Evolutionary conservation across 805 yeast species (phyloP), one percentile per base, ranked within the genome.

Genomic region (Tetrapisispora pingtungensis): DNA sequence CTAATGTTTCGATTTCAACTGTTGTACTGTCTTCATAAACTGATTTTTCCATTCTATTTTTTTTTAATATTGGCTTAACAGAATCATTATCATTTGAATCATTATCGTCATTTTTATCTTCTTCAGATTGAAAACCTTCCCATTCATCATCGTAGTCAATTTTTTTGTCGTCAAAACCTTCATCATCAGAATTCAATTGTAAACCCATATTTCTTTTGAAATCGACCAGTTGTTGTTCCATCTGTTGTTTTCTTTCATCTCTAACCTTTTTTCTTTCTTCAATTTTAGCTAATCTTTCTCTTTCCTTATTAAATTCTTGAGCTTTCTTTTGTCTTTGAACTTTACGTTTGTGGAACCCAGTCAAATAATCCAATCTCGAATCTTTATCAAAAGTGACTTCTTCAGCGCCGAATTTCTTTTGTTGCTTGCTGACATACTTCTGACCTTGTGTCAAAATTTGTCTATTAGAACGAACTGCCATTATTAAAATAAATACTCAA

Each of bases 301-400:
- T 84, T 59, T 89, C 96, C 53, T 81, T 80, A 41, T 75, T 76
- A 55, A 71, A 79, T 47, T 76, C 85, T 52, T 77, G 79, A 0
- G 97, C 97, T 51, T 81, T 80, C 67, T 87, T 89, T 66, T 84
- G 84, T 62, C 97, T 75, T 57, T 84, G 84, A 15, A 90, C 61
- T 61, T 90, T 90, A 58, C 98, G 76, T 67, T 90, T 90, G 64
- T 93, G 97, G 64, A 90, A 90, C 34, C 98, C 98, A 3, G 97
- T 90, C 52, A 90, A 68, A 62, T 80, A 90, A 48, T 90, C 95
- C 62, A 72, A 66, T 60, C 97, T 69, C n/a, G 83, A 74, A 17
- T 74, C 84, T 50, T 78, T 77, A 64, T 93, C 93, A 61, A 88
- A 93, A 1, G 75, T 78, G 26, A 93, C 94, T 61, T 87, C 96